phyloP scores from a whole-genome alignment of 768 basidiomycete species.

The Hericium alpestre region DNA sequence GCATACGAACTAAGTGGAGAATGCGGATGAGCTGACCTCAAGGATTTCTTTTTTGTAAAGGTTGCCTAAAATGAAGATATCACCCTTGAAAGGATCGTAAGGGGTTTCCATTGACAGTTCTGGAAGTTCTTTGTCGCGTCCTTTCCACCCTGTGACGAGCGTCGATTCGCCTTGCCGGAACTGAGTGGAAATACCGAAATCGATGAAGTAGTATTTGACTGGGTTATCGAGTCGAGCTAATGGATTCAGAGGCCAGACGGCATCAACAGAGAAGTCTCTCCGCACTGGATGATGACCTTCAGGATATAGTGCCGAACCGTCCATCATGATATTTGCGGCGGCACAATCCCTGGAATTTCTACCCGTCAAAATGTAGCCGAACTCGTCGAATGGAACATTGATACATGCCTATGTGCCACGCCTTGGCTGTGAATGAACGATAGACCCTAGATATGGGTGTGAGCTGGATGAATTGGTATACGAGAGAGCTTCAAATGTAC shows the following conservation, averaged over 20 bases:
- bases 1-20: no score
- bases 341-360: slow-evolving; percentile 7
- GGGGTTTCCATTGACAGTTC: slow-evolving; percentile 14
- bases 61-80: slow-evolving; percentile 19
- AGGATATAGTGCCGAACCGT: slow-evolving; percentile 10
- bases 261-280: slow-evolving; percentile 22
- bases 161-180: slow-evolving; percentile 9
- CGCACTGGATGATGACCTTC: slow-evolving; percentile 15
- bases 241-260: slow-evolving; percentile 17
- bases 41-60: slow-evolving; percentile 14
- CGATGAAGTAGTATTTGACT: slow-evolving; percentile 30
- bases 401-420: background rate
- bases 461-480: no score
- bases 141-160: slow-evolving; percentile 10
- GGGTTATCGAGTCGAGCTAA: slow-evolving; percentile 24
- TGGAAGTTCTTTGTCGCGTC: slow-evolving; percentile 16
- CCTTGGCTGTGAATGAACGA: background rate
- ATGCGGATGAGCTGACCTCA: slow-evolving; percentile 2
- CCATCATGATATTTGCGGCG: slow-evolving; percentile 14
- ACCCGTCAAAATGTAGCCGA: no score
- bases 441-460: background rate
- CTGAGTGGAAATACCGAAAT: slow-evolving; percentile 21
- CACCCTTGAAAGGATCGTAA: slow-evolving; percentile 18
- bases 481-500: background rate
- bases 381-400: background rate